phyloP scores from a whole-genome alignment of 192 early-diverging fungal species.

The Umbelopsis ramanniana region DNA sequence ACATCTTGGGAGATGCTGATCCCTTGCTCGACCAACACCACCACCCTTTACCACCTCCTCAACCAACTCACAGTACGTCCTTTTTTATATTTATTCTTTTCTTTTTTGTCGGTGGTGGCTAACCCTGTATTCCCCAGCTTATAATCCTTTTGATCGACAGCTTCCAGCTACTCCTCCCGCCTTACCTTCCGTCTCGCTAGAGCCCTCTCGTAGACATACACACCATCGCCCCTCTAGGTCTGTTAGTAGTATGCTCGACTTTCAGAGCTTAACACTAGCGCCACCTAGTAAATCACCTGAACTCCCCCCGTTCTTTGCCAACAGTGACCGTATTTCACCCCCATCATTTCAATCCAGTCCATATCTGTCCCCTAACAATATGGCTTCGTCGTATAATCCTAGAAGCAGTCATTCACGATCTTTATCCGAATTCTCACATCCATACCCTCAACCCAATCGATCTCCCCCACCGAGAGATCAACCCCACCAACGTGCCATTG shows the following conservation, averaged over 20 bases:
- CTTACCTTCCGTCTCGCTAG: neutral
- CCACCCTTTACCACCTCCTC: neutral
- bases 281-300: neutral
- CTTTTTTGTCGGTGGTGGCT: too few relatives aligned
- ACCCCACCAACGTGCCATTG: neutral
- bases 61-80: neutral
- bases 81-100: neutral
- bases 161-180: neutral
- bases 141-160: neutral
- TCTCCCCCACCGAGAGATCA: conserved; percentile 15
- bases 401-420: conserved; percentile 3
- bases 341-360: neutral
- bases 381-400: neutral
- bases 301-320: neutral
- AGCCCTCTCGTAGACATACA: neutral
- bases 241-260: conserved; percentile 18
- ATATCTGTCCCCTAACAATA: neutral
- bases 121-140: too few relatives aligned
- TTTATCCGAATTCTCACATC: conserved; percentile 9
- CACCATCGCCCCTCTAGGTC: neutral
- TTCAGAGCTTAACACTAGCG: conserved; percentile 1
- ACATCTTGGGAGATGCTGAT: conserved; percentile 15
- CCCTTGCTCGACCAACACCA: neutral
- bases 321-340: neutral
- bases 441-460: conserved; percentile 11